Evolutionary conservation across 371 early-diverging fungal genomes (phyloP).

Genomic region (Syncephalastrum monosporum): DNA sequence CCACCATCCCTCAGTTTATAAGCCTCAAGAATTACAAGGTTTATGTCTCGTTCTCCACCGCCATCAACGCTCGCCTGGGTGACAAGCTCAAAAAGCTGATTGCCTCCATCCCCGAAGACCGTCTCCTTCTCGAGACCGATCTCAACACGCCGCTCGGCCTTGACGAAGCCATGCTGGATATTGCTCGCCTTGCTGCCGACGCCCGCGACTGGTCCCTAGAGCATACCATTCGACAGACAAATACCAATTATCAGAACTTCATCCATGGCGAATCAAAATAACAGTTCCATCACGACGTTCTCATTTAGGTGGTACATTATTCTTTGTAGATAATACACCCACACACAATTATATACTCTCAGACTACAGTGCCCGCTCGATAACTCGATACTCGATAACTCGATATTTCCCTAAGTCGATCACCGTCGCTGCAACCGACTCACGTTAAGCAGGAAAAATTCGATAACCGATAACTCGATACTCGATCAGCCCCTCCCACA

Average conservation of each 20-base stretch:
- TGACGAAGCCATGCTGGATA: constrained; percentile 57
- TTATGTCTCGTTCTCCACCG: constrained; percentile 68
- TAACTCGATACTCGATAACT: no score
- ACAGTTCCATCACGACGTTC: not conserved
- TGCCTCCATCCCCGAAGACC: constrained; percentile 66
- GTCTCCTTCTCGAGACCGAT: constrained; percentile 84
- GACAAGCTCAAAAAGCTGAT: constrained; percentile 56
- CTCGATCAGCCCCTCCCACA: no score
- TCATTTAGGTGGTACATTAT: no score
- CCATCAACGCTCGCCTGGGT: constrained; percentile 55
- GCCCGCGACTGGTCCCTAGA: constrained; percentile 66
- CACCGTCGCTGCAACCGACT: no score
- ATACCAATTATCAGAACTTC: constrained; percentile 66
- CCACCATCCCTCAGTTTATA: constrained; percentile 64
- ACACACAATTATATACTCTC: no score
- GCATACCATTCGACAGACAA: constrained; percentile 53
- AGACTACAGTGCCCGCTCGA: no score
- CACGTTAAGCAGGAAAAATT: no score
- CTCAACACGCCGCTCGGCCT: constrained; percentile 59
- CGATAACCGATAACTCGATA: no score
- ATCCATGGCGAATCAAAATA: constrained; percentile 18
- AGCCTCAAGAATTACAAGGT: constrained; percentile 36
- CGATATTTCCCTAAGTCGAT: no score
- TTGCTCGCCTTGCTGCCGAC: constrained; percentile 61
- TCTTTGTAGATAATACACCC: no score